A percentile compares a stretch with the other conserved stretches of the same genome.
phyloP scores from a whole-genome alignment of 2,329 filamentous ascomycete genomes.

The Zasmidium angulare region DNA sequence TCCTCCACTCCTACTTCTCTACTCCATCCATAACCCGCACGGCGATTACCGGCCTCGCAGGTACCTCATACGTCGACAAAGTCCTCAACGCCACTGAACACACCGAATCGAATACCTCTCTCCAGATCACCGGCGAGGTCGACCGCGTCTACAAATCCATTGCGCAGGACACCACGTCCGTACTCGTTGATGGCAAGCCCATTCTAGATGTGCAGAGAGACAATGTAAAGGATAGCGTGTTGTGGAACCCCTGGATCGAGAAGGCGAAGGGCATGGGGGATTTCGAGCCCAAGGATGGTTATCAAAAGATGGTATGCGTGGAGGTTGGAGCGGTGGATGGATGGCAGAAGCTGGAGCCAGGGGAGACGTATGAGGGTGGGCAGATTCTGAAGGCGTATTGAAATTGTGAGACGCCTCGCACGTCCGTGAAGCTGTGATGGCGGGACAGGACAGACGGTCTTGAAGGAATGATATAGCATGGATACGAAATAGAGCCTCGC shows the following conservation, averaged over 20 bases:
- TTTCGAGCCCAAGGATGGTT: constrained; percentile 85
- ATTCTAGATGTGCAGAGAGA: constrained; percentile 76
- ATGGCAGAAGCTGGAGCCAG: constrained; percentile 72
- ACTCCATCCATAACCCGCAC: constrained; percentile 74
- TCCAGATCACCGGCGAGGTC: constrained; percentile 74
- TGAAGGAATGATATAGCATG: background rate
- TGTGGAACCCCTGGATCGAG: constrained; percentile 96
- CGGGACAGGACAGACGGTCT: too few relatives aligned
- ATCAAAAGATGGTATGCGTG: constrained; percentile 90
- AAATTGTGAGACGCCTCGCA: background rate
- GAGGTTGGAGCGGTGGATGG: constrained; percentile 82
- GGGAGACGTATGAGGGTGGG: constrained; percentile 66
- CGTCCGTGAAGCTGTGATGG: background rate
- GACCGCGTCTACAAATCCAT: constrained; percentile 81
- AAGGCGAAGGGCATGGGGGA: constrained; percentile 81
- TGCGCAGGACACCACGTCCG: constrained; percentile 61
- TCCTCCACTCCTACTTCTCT: constrained; percentile 88
- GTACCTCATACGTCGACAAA: constrained; percentile 79
- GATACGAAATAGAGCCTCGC: background rate
- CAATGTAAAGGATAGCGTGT: constrained; percentile 81
- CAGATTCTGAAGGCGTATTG: constrained; percentile 49
- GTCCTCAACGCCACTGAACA: constrained; percentile 63
- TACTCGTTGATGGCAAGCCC: constrained; percentile 63
- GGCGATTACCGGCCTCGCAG: constrained; percentile 68
- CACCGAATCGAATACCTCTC: constrained; percentile 62